These are phyloP conservation scores for Debaryomycetaceae sp. DNA, from an alignment of 1,139 yeast genomes.

Conservation along the genomic window DNA sequence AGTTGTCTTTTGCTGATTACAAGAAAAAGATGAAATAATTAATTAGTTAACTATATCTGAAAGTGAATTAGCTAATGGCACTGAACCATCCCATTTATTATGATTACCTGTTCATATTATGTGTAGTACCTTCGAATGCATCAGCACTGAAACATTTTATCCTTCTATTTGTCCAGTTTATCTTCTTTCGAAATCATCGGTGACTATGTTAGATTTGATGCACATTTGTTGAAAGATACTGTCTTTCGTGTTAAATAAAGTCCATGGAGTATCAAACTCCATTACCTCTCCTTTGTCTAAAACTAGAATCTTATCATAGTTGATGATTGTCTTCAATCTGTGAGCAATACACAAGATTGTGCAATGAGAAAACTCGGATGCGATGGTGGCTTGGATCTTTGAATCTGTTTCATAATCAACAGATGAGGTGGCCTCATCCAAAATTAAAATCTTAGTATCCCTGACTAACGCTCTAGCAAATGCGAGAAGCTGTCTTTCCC, in stretches of 20 bases:
- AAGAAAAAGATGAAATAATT: conserved; percentile 58
- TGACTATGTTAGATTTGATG: conserved; percentile 42
- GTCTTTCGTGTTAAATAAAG: conserved; percentile 27
- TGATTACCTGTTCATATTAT: too few relatives aligned
- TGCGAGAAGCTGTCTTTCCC: conserved; percentile 73
- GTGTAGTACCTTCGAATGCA: too few relatives aligned
- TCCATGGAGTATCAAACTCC: conserved; percentile 56
- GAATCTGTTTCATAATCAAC: conserved; percentile 78
- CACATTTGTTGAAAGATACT: conserved; percentile 52
- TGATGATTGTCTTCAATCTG: conserved; percentile 63
- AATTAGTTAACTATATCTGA: background rate
- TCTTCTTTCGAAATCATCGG: conserved; percentile 16
- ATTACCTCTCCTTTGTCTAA: conserved; percentile 59
- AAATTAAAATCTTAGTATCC: conserved; percentile 58
- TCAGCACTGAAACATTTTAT: too few relatives aligned
- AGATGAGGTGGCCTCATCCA: conserved; percentile 82
- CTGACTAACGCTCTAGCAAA: conserved; percentile 78
- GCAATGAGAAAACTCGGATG: conserved; percentile 57
- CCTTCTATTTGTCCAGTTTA: background rate
- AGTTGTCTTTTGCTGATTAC: conserved; percentile 80
- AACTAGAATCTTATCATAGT: conserved; percentile 64
- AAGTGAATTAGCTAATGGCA: too few relatives aligned
- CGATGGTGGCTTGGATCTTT: conserved; percentile 63
- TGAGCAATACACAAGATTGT: conserved; percentile 81
- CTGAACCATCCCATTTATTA: too few relatives aligned